Evolutionary conservation across 2,329 filamentous ascomycete species (phyloP).

Genomic region (Colletotrichum eleusines): DNA sequence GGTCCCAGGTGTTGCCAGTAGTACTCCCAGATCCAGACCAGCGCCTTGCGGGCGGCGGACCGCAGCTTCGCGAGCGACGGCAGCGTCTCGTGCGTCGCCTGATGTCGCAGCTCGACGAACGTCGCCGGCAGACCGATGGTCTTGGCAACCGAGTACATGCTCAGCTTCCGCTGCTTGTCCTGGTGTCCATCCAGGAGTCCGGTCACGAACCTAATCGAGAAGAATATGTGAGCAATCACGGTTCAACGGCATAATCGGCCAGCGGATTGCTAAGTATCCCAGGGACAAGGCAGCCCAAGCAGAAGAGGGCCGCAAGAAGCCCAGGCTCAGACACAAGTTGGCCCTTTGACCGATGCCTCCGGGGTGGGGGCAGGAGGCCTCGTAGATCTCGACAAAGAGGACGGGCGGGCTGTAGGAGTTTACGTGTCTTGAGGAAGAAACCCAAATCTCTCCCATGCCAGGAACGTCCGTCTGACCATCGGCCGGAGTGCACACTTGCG

Average conservation of each 20-base stretch:
- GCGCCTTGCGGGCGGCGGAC: conserved; percentile 74
- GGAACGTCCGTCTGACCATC: conserved; percentile 22
- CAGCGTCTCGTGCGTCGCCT: conserved; percentile 89
- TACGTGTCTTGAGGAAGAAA: conserved; percentile 1
- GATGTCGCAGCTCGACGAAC: conserved; percentile 90
- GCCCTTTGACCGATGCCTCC: neutral
- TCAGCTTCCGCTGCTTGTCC: conserved; percentile 74
- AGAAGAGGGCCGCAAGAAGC: neutral
- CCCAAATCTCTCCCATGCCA: conserved; percentile 13
- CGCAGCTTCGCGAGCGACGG: conserved; percentile 81
- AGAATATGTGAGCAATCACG: conserved; percentile 14
- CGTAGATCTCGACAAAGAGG: neutral
- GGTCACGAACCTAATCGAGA: conserved; percentile 75
- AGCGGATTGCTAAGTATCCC: neutral
- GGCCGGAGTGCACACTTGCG: conserved; percentile 18
- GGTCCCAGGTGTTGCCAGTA: conserved; percentile 76
- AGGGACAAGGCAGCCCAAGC: neutral
- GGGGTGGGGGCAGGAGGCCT: neutral
- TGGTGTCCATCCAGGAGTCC: conserved; percentile 82
- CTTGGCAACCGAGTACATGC: conserved; percentile 79
- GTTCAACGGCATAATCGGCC: neutral
- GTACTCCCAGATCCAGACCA: conserved; percentile 89
- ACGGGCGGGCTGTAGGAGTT: neutral
- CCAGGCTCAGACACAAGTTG: neutral
- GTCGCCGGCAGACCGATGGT: conserved; percentile 77